Evolutionary conservation across 2,329 filamentous ascomycete genomes (phyloP).

Genomic region (Penicillium sp.): DNA sequence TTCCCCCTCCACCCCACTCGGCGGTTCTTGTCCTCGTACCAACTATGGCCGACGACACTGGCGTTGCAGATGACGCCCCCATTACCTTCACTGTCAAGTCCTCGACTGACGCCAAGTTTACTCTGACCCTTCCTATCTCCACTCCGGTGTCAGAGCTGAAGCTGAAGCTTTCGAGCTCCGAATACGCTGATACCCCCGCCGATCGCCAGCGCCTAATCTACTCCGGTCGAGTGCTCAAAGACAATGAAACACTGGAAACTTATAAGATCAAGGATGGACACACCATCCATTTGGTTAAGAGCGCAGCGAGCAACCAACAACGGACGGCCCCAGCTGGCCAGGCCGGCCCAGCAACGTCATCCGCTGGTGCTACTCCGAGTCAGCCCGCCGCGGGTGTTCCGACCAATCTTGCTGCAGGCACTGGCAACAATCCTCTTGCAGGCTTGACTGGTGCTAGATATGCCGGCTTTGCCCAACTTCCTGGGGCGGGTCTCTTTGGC

Average conservation of each 20-base stretch:
- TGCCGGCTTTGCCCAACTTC: constrained; percentile 85
- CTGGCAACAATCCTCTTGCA: constrained; percentile 82
- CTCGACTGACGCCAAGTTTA: constrained; percentile 83
- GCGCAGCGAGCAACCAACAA: constrained; percentile 76
- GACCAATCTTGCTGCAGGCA: constrained; percentile 49
- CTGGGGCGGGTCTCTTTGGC: constrained; percentile 83
- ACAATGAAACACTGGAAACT: constrained; percentile 75
- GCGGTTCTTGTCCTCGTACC: constrained; percentile 6
- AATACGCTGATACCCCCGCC: constrained; percentile 81
- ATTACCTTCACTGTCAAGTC: constrained; percentile 97
- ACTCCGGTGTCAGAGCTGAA: constrained; percentile 84
- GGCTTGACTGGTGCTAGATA: constrained; percentile 90
- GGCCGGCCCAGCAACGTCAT: constrained; percentile 38
- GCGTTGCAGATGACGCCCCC: constrained; percentile 62
- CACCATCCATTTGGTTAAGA: constrained; percentile 95
- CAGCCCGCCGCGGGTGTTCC: constrained; percentile 43
- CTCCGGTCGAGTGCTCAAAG: constrained; percentile 94
- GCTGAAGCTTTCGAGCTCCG: constrained; percentile 73
- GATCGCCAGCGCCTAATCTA: constrained; percentile 95
- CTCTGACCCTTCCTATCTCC: constrained; percentile 72
- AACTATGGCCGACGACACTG: constrained; percentile 43
- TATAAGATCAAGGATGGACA: constrained; percentile 97
- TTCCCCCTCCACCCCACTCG: constrained; percentile 14
- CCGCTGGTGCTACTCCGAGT: constrained; percentile 32
- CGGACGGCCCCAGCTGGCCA: constrained; percentile 56